A percentile compares a stretch with the other conserved stretches of the same genome.
These are phyloP conservation scores for Plantago ovata DNA, from an alignment of 257 asterid genomes.

Conservation along the genomic window DNA sequence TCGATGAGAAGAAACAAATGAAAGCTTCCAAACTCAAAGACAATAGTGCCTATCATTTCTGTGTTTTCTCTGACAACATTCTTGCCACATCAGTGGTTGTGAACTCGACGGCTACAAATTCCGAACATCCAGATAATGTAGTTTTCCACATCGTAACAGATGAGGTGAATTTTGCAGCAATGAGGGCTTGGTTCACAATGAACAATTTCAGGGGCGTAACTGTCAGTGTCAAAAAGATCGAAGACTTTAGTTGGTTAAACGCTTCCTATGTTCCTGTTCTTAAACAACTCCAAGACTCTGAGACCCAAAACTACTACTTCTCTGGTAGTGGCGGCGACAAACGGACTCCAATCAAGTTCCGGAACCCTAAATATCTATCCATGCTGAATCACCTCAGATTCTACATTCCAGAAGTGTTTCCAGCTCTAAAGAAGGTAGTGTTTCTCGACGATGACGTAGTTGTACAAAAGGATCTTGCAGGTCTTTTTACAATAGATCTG, in stretches of 20 bases:
- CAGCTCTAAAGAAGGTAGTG: constrained; percentile 43
- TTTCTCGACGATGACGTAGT: constrained; percentile 66
- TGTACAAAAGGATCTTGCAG: constrained; percentile 52
- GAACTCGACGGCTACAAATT: constrained; percentile 50
- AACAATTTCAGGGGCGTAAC: constrained; percentile 46
- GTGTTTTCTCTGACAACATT: constrained; percentile 64
- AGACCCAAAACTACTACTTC: constrained; percentile 67
- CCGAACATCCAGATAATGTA: constrained; percentile 35
- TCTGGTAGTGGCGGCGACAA: constrained; percentile 46
- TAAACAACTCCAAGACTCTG: constrained; percentile 59
- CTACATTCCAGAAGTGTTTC: constrained; percentile 66
- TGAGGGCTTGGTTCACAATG: constrained; percentile 66
- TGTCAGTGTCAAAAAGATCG: constrained; percentile 52
- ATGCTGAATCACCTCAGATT: constrained; percentile 69
- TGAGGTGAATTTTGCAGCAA: constrained; percentile 57
- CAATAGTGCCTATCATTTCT: constrained; percentile 47
- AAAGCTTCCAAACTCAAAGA: constrained; percentile 40
- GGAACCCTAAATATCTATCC: constrained; percentile 60
- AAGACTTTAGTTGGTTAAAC: constrained; percentile 55
- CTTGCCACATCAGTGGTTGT: constrained; percentile 65
- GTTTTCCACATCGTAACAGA: constrained; percentile 65
- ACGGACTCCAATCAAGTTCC: constrained; percentile 58
- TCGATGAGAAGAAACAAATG: constrained; percentile 25
- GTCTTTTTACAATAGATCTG: constrained; percentile 44
- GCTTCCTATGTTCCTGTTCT: constrained; percentile 67